phyloP scores from a whole-genome alignment of 108 stramenopile species.

The Nannochloropsis salina region DNA sequence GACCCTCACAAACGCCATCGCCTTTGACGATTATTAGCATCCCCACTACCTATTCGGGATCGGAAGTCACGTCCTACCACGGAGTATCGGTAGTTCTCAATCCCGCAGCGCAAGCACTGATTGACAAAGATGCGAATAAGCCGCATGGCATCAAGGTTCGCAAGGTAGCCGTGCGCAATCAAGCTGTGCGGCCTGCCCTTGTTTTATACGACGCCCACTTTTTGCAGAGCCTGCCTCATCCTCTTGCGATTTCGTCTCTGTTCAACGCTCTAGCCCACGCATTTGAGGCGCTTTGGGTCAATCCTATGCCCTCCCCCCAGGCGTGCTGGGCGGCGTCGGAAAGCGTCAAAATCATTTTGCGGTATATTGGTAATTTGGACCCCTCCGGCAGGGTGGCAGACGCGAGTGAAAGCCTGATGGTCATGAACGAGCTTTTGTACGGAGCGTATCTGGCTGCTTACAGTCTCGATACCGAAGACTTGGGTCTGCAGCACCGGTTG shows the following conservation, averaged over 20 bases:
- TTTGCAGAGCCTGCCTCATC: neutral
- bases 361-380: neutral
- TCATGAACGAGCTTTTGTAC: neutral
- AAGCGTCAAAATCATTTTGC: neutral
- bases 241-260: neutral
- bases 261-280: neutral
- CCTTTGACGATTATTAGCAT: neutral
- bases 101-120: too few species aligned
- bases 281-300: slow-evolving; percentile 1
- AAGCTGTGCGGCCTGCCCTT: neutral
- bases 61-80: neutral
- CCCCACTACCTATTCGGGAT: slow-evolving; percentile 3
- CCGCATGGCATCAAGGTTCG: neutral
- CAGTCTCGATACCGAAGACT: neutral
- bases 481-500: neutral
- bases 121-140: neutral
- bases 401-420: neutral
- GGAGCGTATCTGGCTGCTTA: slow-evolving; percentile 3
- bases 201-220: slow-evolving; percentile 17
- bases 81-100: neutral
- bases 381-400: neutral
- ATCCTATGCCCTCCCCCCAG: neutral
- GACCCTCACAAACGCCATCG: neutral
- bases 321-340: neutral
- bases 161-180: neutral